Evolutionary conservation across 306 rosid genomes (phyloP).

Genomic region (Argentina anserina): DNA sequence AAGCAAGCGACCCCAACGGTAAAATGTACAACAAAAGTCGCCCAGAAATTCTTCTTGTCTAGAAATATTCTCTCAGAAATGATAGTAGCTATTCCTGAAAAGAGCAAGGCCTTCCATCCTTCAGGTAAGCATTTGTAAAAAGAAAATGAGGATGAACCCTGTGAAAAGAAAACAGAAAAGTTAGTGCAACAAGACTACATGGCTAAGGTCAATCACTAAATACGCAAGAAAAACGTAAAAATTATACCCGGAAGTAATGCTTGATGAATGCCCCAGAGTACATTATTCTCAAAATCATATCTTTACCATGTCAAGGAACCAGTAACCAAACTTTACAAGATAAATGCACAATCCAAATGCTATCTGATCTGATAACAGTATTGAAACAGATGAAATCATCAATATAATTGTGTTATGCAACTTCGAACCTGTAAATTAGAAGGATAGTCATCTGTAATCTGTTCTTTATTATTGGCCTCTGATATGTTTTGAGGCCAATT

Average conservation of each 20-base stretch:
- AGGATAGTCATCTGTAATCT: too few species aligned
- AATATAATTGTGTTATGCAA: neutral
- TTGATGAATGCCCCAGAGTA: slow-evolving; percentile 72
- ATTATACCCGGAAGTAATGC: slow-evolving; percentile 69
- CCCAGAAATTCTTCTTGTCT: slow-evolving; percentile 69
- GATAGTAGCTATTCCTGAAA: slow-evolving; percentile 60
- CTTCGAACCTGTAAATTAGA: too few species aligned
- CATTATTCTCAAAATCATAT: slow-evolving; percentile 78
- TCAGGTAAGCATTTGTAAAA: slow-evolving; percentile 76
- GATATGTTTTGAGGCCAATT: neutral
- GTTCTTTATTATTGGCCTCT: neutral
- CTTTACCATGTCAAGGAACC: slow-evolving; percentile 66
- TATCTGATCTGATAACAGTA: neutral
- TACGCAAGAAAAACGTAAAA: slow-evolving; percentile 12
- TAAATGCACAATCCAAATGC: neutral
- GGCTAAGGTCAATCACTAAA: slow-evolving; percentile 19
- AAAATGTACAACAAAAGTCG: slow-evolving; percentile 60
- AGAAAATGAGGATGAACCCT: slow-evolving; percentile 73
- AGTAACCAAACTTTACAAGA: slow-evolving; percentile 9
- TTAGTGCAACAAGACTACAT: neutral
- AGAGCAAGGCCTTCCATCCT: slow-evolving; percentile 63
- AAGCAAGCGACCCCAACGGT: slow-evolving; percentile 72
- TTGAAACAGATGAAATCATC: neutral
- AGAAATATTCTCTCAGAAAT: slow-evolving; percentile 75
- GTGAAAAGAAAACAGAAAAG: slow-evolving; percentile 20